Evolutionary conservation across 2,329 filamentous ascomycete genomes (phyloP).

Genomic region (Periconia macrospinosa): DNA sequence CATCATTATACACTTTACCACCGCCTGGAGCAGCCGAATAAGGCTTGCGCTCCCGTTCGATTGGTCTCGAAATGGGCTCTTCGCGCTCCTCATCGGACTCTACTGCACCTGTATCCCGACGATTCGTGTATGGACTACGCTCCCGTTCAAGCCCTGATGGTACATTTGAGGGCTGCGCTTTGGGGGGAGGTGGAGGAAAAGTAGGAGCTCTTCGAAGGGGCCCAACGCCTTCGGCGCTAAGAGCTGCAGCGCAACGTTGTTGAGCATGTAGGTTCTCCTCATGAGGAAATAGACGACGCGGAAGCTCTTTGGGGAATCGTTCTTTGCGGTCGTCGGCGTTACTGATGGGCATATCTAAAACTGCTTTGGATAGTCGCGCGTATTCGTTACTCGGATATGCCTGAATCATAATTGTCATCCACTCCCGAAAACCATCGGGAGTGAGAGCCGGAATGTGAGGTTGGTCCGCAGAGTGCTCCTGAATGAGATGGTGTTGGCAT

Average conservation of each 20-base stretch:
- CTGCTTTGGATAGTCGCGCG: conserved; percentile 67
- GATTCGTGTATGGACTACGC: conserved; percentile 36
- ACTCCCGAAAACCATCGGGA: conserved; percentile 54
- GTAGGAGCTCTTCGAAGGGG: conserved; percentile 38
- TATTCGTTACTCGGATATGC: conserved; percentile 78
- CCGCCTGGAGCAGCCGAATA: conserved; percentile 62
- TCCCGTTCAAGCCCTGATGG: conserved; percentile 36
- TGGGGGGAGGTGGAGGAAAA: conserved; percentile 41
- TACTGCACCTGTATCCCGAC: conserved; percentile 28
- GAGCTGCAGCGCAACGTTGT: conserved; percentile 62
- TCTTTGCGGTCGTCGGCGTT: conserved; percentile 67
- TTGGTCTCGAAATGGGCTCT: conserved; percentile 50
- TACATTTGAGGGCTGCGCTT: conserved; percentile 17
- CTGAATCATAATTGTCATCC: conserved; percentile 72
- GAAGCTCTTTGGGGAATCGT: conserved; percentile 77
- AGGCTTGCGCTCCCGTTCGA: conserved; percentile 68
- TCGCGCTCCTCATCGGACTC: conserved; percentile 43
- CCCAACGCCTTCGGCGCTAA: conserved; percentile 54
- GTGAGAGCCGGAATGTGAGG: conserved; percentile 51
- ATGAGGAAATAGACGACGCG: conserved; percentile 70
- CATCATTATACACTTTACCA: conserved; percentile 58
- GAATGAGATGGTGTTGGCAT: conserved; percentile 54
- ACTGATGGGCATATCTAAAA: conserved; percentile 71
- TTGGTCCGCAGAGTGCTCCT: conserved; percentile 45
- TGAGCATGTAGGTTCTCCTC: conserved; percentile 59